Conservation (phyloP, 2,329 filamentous ascomycete genomes). For the Penicillium janthinellum region DNA sequence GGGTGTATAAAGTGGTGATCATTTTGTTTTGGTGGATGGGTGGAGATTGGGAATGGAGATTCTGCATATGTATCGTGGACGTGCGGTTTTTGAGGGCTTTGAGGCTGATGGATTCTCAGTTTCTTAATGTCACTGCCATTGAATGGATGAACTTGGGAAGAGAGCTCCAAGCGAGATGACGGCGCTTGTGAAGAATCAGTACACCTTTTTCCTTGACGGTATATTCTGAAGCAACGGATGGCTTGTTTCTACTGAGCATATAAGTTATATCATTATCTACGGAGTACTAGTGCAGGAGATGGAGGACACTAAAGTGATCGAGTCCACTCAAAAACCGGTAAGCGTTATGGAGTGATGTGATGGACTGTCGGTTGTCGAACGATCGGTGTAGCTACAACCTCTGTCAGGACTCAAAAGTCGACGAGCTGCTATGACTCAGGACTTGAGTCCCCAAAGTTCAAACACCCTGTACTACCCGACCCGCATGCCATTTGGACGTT, state of each 20-base stretch:
- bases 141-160: neutral
- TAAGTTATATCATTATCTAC: neutral
- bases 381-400: neutral
- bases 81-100: too few species aligned
- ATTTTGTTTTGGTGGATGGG: neutral
- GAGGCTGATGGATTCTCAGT: too few species aligned
- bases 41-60: too few species aligned
- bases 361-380: neutral
- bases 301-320: neutral
- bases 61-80: too few species aligned
- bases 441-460: too few species aligned
- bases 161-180: too few species aligned
- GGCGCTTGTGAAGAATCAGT: neutral
- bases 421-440: neutral
- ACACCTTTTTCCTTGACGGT: neutral
- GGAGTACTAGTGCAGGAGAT: neutral
- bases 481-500: conserved; percentile 24
- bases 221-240: neutral
- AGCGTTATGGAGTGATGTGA: neutral
- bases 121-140: too few species aligned
- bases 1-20: neutral
- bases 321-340: neutral
- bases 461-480: conserved; percentile 24
- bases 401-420: neutral
- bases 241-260: neutral